Evolutionary conservation across 1,284 basidiomycete species (phyloP).

Genomic region (Xerocomus amazonicus): DNA sequence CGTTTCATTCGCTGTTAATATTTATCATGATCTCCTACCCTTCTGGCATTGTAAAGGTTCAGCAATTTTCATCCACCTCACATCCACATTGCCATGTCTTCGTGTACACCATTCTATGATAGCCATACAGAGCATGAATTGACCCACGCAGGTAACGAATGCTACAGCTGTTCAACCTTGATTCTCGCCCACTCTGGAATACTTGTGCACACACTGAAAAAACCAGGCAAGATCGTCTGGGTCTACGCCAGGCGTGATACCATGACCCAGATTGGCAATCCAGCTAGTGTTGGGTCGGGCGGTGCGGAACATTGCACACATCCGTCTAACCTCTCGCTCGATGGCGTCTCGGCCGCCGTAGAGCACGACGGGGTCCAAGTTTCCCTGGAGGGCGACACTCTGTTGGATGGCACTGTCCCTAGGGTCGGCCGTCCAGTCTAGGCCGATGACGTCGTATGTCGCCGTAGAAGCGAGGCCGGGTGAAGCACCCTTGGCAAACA

Average conservation of each 20-base stretch:
- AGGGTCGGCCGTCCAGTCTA: constrained; percentile 88
- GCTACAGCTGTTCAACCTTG: not conserved
- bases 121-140: constrained; percentile 7
- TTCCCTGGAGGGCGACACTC: constrained; percentile 84
- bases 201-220: constrained; percentile 87
- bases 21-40: constrained; percentile 29
- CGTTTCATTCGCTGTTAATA: constrained; percentile 11
- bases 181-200: constrained; percentile 41
- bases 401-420: constrained; percentile 37
- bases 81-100: constrained; percentile 9
- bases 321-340: constrained; percentile 80
- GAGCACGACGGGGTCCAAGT: constrained; percentile 87
- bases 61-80: constrained; percentile 19
- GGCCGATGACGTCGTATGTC: constrained; percentile 82
- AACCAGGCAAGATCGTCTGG: constrained; percentile 89
- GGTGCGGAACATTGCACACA: constrained; percentile 72
- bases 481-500: constrained; percentile 94
- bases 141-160: not conserved
- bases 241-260: constrained; percentile 94
- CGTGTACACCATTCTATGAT: constrained; percentile 24
- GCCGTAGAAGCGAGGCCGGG: constrained; percentile 56
- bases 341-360: constrained; percentile 89
- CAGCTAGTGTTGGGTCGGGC: constrained; percentile 61
- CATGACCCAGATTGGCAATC: constrained; percentile 97
- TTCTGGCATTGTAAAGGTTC: constrained; percentile 32